A percentile compares a stretch with the other conserved stretches of the same genome.
These are phyloP conservation scores for Candida coquimbonensis DNA, from an alignment of 805 yeast species.

Conservation along the genomic window DNA sequence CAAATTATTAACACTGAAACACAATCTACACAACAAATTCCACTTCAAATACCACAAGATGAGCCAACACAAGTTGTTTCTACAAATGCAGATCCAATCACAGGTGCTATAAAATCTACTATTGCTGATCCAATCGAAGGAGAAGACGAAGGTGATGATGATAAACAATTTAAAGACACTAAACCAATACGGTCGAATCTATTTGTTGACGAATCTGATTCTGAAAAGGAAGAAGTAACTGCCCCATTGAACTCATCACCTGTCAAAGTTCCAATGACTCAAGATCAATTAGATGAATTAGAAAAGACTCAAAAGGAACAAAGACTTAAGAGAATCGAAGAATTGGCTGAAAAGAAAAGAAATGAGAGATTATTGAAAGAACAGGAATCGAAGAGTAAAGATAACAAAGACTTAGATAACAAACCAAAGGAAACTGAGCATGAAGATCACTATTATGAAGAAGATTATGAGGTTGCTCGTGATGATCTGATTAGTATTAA, in stretches of 20 bases:
- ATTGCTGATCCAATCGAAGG: not conserved
- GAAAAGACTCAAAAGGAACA: slow-evolving; percentile 3
- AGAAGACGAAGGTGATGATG: slow-evolving; percentile 2
- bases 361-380: slow-evolving; percentile 15
- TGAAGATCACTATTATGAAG: slow-evolving; percentile 9
- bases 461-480: not conserved
- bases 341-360: slow-evolving; percentile 18
- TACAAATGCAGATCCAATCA: not conserved
- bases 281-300: not conserved
- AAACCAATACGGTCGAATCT: slow-evolving; percentile 1
- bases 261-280: not conserved
- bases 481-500: slow-evolving; percentile 8
- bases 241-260: not conserved
- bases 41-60: not conserved
- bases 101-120: not conserved
- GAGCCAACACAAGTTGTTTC: not conserved
- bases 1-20: not conserved
- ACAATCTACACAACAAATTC: not conserved
- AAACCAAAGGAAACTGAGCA: slow-evolving; percentile 5
- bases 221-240: slow-evolving; percentile 1
- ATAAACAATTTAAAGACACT: not conserved
- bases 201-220: slow-evolving; percentile 15
- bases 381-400: slow-evolving; percentile 11
- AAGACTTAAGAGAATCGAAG: slow-evolving; percentile 12
- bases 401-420: slow-evolving; percentile 6